These are phyloP conservation scores for Pseudocercospora ulei DNA, from an alignment of 2,329 filamentous ascomycete species.

Conservation along the genomic window DNA sequence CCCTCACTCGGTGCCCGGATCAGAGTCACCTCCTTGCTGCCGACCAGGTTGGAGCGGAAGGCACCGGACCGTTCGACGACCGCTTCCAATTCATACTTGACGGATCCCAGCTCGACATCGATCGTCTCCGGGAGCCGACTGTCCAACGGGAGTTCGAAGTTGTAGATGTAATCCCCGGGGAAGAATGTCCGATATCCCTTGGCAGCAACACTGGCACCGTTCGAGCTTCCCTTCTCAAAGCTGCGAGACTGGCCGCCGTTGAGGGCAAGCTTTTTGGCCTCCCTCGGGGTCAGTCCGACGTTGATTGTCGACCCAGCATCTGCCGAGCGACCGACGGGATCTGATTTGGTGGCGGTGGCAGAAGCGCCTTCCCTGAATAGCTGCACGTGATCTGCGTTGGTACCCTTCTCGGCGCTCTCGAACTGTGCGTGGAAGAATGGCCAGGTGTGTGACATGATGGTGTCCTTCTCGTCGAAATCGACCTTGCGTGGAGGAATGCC, in stretches of 20 bases:
- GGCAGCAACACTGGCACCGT: slow-evolving; percentile 51
- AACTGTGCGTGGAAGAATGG: slow-evolving; percentile 83
- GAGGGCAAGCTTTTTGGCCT: slow-evolving; percentile 61
- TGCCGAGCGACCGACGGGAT: slow-evolving; percentile 29
- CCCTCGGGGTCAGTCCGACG: slow-evolving; percentile 36
- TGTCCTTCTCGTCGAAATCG: slow-evolving; percentile 73
- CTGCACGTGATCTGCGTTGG: slow-evolving; percentile 55
- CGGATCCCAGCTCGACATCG: slow-evolving; percentile 72
- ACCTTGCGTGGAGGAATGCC: slow-evolving; percentile 79
- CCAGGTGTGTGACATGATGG: slow-evolving; percentile 75
- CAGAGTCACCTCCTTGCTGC: slow-evolving; percentile 69
- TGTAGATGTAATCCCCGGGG: slow-evolving; percentile 62
- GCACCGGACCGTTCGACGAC: slow-evolving; percentile 76
- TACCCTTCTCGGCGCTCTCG: slow-evolving; percentile 49
- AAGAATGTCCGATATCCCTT: slow-evolving; percentile 82
- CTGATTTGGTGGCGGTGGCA: slow-evolving; percentile 31
- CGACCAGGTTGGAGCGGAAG: slow-evolving; percentile 79
- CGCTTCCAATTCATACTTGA: slow-evolving; percentile 80
- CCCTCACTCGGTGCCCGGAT: slow-evolving; percentile 79
- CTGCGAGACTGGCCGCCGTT: slow-evolving; percentile 75
- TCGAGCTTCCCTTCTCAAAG: slow-evolving; percentile 67
- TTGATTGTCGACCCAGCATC: slow-evolving; percentile 39
- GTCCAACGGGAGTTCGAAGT: slow-evolving; percentile 76
- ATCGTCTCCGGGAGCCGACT: slow-evolving; percentile 73
- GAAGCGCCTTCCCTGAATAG: slow-evolving; percentile 40